These are phyloP conservation scores for Saccharata proteae DNA, from an alignment of 2,329 filamentous ascomycete species.

Conservation along the genomic window DNA sequence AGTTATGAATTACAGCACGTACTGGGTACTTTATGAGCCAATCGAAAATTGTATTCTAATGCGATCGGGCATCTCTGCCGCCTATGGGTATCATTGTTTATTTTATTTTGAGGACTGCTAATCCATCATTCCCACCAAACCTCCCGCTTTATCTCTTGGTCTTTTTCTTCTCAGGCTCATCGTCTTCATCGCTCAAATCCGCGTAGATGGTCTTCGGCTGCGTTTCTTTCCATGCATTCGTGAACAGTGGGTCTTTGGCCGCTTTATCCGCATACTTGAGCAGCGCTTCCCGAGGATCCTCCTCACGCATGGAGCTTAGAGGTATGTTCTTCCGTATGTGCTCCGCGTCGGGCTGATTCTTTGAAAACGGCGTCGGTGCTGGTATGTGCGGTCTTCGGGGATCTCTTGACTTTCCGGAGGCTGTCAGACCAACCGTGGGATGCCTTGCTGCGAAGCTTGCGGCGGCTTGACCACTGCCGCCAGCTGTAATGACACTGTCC, in stretches of 20 bases:
- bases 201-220: conserved; percentile 89
- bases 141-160: conserved; percentile 10
- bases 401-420: conserved; percentile 64
- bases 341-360: conserved; percentile 77
- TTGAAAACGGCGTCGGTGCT: conserved; percentile 76
- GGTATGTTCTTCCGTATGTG: conserved; percentile 83
- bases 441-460: conserved; percentile 46
- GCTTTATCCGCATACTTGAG: conserved; percentile 91
- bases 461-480: conserved; percentile 26
- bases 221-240: conserved; percentile 81
- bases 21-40: too few relatives aligned
- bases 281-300: conserved; percentile 87
- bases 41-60: too few relatives aligned
- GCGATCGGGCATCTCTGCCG: too few relatives aligned
- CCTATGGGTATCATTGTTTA: too few relatives aligned
- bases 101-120: too few relatives aligned
- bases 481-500: conserved; percentile 58
- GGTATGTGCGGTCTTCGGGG: conserved; percentile 78
- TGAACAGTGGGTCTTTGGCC: conserved; percentile 87
- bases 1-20: too few relatives aligned
- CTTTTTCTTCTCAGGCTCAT: conserved; percentile 55
- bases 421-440: conserved; percentile 62
- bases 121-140: too few relatives aligned
- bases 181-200: conserved; percentile 71
- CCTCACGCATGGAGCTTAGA: conserved; percentile 83